A percentile compares a stretch with the other conserved stretches of the same genome.
Conservation (phyloP, 345 rosid species). For the Gossypium thurberi region DNA sequence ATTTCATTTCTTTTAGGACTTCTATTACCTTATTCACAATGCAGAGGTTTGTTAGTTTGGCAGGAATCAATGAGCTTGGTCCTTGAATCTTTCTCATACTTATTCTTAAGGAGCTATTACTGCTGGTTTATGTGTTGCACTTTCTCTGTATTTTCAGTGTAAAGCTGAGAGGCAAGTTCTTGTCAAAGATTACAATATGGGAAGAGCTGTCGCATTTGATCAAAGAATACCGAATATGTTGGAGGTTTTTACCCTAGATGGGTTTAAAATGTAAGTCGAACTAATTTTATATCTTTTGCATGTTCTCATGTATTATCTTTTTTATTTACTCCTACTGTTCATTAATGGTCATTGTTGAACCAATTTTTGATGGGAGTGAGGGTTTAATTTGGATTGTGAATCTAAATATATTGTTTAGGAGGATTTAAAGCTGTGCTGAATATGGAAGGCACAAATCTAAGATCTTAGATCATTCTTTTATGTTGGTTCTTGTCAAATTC, state of each 20-base stretch:
- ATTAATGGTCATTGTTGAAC: not conserved
- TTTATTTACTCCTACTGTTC: not conserved
- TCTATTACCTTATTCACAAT: not conserved
- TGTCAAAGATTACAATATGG: constrained; percentile 75
- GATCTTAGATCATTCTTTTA: not conserved
- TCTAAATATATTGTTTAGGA: not conserved
- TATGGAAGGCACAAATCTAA: not conserved
- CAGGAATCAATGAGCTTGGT: not conserved
- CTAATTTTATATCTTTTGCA: constrained; percentile 7
- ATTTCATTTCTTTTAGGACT: constrained; percentile 1
- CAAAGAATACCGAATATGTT: constrained; percentile 57
- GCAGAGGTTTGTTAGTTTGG: not conserved
- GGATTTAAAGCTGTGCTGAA: not conserved
- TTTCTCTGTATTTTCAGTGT: constrained; percentile 40
- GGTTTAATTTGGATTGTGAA: not conserved
- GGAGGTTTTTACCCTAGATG: constrained; percentile 85
- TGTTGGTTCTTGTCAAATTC: not conserved
- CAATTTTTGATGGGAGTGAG: not conserved
- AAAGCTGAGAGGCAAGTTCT: constrained; percentile 86
- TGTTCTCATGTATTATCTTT: not conserved
- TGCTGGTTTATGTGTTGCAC: constrained; percentile 1
- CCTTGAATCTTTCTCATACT: not conserved
- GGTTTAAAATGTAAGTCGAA: constrained; percentile 66
- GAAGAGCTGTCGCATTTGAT: constrained; percentile 81
- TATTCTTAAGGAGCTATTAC: not conserved